Evolutionary conservation across 352 stramenopile genomes (phyloP).

Genomic region (Phytophthora cactorum): DNA sequence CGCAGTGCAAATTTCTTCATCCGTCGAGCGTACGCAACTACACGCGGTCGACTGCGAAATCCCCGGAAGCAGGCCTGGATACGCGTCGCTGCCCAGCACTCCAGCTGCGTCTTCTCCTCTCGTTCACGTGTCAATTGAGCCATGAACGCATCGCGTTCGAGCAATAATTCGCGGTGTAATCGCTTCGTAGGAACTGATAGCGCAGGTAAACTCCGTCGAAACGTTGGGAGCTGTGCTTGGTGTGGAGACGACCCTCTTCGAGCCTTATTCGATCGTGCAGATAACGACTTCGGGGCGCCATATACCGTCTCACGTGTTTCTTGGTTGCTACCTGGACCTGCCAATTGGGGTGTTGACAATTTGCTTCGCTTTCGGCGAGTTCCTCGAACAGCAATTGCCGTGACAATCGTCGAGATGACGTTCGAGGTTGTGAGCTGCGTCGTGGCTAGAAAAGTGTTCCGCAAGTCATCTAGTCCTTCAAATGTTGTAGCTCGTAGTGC

Average conservation of each 20-base stretch:
- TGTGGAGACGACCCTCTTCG: conserved; percentile 35
- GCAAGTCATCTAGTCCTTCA: conserved; percentile 41
- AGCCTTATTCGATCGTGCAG: conserved; percentile 39
- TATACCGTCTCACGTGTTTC: conserved; percentile 33
- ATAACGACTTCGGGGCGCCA: conserved; percentile 37
- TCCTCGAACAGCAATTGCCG: conserved; percentile 26
- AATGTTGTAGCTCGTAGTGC: conserved; percentile 43
- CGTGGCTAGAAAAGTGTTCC: conserved; percentile 52
- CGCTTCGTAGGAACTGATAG: conserved; percentile 53
- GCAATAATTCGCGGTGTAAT: conserved; percentile 57
- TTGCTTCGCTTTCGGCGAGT: conserved; percentile 17
- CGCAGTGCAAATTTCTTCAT: conserved; percentile 26
- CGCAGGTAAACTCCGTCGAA: conserved; percentile 58
- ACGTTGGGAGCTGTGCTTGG: conserved; percentile 54
- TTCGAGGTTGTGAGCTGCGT: conserved; percentile 71
- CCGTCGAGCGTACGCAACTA: conserved; percentile 49
- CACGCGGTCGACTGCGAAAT: conserved; percentile 49
- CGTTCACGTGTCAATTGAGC: conserved; percentile 56
- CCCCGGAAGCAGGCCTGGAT: conserved; percentile 73
- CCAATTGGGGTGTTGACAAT: conserved; percentile 5
- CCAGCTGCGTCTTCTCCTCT: conserved; percentile 50
- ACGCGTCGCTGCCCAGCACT: conserved; percentile 67
- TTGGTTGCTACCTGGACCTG: conserved; percentile 42
- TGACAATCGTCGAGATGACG: conserved; percentile 71
- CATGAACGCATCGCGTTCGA: conserved; percentile 72